Percentiles rank a stretch among this genome's conserved stretches.
Conservation (phyloP, 2,329 filamentous ascomycete species). For the Aureobasidium vineae region DNA sequence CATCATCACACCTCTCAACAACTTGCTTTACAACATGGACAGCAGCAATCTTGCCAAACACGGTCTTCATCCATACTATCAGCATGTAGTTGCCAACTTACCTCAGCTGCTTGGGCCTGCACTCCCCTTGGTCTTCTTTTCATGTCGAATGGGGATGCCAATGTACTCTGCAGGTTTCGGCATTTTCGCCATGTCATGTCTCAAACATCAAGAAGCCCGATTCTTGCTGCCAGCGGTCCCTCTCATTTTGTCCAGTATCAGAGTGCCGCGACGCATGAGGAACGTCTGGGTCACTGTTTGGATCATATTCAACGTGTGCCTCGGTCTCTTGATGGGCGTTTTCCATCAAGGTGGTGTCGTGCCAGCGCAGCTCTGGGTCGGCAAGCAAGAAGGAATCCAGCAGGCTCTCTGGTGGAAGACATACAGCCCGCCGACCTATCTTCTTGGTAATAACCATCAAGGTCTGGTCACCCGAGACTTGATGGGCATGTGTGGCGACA, state of each 20-base stretch:
- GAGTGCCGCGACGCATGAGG: slow-evolving; percentile 58
- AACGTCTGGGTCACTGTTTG: slow-evolving; percentile 58
- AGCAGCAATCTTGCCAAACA: slow-evolving; percentile 52
- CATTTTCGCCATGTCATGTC: slow-evolving; percentile 66
- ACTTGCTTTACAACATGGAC: slow-evolving; percentile 52
- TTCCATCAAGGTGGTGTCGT: slow-evolving; percentile 80
- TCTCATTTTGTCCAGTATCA: slow-evolving; percentile 71
- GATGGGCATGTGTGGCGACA: slow-evolving; percentile 66
- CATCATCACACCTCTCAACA: slow-evolving; percentile 54
- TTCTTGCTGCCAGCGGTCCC: slow-evolving; percentile 75
- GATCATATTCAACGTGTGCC: slow-evolving; percentile 66
- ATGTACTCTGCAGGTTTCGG: slow-evolving; percentile 74
- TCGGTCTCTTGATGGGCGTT: slow-evolving; percentile 72
- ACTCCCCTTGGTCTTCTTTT: slow-evolving; percentile 47
- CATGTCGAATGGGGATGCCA: slow-evolving; percentile 58
- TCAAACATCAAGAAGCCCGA: slow-evolving; percentile 76
- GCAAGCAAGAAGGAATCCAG: slow-evolving; percentile 63
- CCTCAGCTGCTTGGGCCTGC: slow-evolving; percentile 55
- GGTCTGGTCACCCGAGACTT: slow-evolving; percentile 69
- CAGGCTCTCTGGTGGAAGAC: slow-evolving; percentile 83
- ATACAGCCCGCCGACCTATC: slow-evolving; percentile 77
- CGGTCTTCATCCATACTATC: slow-evolving; percentile 54
- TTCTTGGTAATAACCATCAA: slow-evolving; percentile 72
- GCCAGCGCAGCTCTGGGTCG: slow-evolving; percentile 72
- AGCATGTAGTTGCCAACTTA: slow-evolving; percentile 53